A percentile compares a stretch with the other conserved stretches of the same genome.
Conservation (phyloP, 345 rosid species). For the Excoecaria cochinchinensis region DNA sequence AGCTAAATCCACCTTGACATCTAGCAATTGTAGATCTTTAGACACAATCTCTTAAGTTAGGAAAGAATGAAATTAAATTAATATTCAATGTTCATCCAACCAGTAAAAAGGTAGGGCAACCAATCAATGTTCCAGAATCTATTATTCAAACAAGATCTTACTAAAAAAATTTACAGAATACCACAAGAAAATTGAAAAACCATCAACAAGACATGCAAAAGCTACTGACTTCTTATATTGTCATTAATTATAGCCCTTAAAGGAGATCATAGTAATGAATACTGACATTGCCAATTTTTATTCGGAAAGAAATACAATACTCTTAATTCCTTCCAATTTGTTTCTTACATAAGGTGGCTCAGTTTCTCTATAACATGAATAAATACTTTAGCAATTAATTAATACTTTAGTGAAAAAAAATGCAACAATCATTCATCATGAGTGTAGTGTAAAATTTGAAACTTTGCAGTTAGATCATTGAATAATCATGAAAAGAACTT, state of each 20-base stretch:
- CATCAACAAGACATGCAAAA: not conserved
- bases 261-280: not conserved
- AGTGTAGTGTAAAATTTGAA: not conserved
- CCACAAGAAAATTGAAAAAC: not conserved
- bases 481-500: not conserved
- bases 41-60: not conserved
- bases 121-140: not conserved
- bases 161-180: not conserved
- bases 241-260: not conserved
- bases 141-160: not conserved
- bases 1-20: too few species aligned
- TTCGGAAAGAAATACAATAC: not conserved
- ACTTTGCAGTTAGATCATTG: not conserved
- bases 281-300: not conserved
- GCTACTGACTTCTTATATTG: not conserved
- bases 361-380: not conserved
- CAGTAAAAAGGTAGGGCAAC: not conserved
- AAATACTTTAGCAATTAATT: not conserved
- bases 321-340: not conserved
- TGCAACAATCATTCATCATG: not conserved
- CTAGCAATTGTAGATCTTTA: too few species aligned
- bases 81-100: not conserved
- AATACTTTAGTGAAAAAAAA: not conserved
- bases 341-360: not conserved
- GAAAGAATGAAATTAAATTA: not conserved